phyloP scores from a whole-genome alignment of 306 rosid species.

The Vicia villosa region DNA sequence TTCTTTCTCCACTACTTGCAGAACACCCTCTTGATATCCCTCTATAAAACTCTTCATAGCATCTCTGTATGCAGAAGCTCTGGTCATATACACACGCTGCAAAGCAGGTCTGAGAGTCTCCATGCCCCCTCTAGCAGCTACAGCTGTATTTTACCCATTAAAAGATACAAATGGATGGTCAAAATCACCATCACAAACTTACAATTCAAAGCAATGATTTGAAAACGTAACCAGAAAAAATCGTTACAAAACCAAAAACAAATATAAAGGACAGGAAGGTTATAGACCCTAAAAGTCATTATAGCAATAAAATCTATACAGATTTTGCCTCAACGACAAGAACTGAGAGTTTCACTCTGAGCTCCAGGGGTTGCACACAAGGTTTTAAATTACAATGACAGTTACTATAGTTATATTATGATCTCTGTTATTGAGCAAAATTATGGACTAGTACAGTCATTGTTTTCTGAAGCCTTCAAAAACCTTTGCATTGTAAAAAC shows the following conservation, averaged over 20 bases:
- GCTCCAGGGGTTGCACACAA: not conserved
- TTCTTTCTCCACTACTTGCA: slow-evolving; percentile 64
- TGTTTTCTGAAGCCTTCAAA: not conserved
- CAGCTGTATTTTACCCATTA: slow-evolving; percentile 53
- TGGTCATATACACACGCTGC: slow-evolving; percentile 86
- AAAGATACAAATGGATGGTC: slow-evolving; percentile 32
- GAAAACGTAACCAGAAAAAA: slow-evolving; percentile 12
- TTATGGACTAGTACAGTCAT: not conserved
- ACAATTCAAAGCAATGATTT: not conserved
- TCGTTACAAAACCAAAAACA: not conserved
- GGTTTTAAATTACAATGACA: not conserved
- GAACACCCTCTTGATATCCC: slow-evolving; percentile 84
- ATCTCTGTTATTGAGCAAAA: not conserved
- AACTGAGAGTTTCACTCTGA: slow-evolving; percentile 5
- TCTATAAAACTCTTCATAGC: slow-evolving; percentile 82
- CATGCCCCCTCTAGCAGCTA: slow-evolving; percentile 76
- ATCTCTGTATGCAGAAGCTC: slow-evolving; percentile 85
- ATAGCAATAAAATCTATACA: slow-evolving; percentile 23
- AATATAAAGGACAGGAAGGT: not conserved
- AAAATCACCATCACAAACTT: slow-evolving; percentile 29
- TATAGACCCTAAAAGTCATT: slow-evolving; percentile 2
- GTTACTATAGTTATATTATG: not conserved
- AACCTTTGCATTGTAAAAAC: not conserved
- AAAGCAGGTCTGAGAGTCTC: slow-evolving; percentile 77
- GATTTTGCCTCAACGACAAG: slow-evolving; percentile 13